These are phyloP conservation scores for Tetracentron sinense DNA, from an alignment of 164 flowering plant species.

Conservation along the genomic window DNA sequence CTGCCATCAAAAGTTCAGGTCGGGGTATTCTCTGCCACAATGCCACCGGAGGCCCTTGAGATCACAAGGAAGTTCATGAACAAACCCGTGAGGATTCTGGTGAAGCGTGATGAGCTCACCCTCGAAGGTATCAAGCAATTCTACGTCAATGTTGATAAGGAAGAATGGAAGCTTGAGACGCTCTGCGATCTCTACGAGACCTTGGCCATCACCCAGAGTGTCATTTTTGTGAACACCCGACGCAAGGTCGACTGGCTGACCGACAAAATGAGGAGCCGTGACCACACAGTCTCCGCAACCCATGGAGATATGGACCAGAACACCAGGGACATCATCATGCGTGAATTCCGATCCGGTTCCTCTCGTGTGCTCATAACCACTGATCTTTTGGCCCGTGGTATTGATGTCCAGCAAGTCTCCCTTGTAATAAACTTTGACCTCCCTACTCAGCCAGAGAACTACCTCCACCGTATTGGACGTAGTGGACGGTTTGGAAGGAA, in stretches of 20 bases:
- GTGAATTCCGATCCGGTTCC: slow-evolving; percentile 83
- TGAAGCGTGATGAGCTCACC: slow-evolving; percentile 84
- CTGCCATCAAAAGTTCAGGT: slow-evolving; percentile 76
- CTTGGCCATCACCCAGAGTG: slow-evolving; percentile 84
- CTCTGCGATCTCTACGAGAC: slow-evolving; percentile 86
- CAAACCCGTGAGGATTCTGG: slow-evolving; percentile 79
- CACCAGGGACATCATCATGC: slow-evolving; percentile 83
- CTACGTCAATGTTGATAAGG: slow-evolving; percentile 76
- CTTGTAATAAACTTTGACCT: slow-evolving; percentile 81
- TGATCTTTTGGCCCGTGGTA: slow-evolving; percentile 84
- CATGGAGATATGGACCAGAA: slow-evolving; percentile 93
- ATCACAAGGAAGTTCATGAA: slow-evolving; percentile 85
- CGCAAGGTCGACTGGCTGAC: slow-evolving; percentile 96
- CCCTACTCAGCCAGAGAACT: slow-evolving; percentile 87
- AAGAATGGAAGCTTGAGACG: slow-evolving; percentile 83
- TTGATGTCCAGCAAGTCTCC: slow-evolving; percentile 89
- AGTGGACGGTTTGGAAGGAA: slow-evolving; percentile 88
- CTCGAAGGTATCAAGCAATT: slow-evolving; percentile 93
- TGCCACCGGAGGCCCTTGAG: slow-evolving; percentile 89
- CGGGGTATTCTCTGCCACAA: slow-evolving; percentile 83
- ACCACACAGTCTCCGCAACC: slow-evolving; percentile 86
- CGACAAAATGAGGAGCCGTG: slow-evolving; percentile 83
- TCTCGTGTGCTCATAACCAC: slow-evolving; percentile 88
- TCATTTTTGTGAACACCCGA: slow-evolving; percentile 82
- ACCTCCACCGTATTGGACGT: slow-evolving; percentile 86